Percentiles rank a stretch among this genome's conserved stretches.
These are phyloP conservation scores for Fusarium buxicola DNA, from an alignment of 2,329 filamentous ascomycete genomes.

Conservation along the genomic window DNA sequence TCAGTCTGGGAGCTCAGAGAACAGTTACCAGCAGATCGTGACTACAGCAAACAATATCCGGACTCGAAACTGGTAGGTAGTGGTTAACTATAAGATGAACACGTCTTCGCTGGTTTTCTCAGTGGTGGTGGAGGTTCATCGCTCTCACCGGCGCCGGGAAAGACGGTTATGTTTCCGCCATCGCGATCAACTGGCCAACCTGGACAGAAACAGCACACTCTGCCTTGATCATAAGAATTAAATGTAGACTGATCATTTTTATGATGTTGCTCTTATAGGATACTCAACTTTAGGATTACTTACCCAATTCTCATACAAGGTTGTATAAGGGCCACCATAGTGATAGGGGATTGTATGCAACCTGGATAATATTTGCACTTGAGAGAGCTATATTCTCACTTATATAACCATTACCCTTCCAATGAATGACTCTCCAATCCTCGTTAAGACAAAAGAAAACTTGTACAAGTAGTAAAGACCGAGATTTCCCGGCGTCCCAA, in stretches of 20 bases:
- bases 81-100: slow-evolving; percentile 56
- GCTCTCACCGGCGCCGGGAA: slow-evolving; percentile 43
- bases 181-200: slow-evolving; percentile 45
- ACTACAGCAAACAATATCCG: slow-evolving; percentile 56
- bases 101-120: slow-evolving; percentile 53
- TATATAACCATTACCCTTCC: not conserved
- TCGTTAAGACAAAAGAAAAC: not conserved
- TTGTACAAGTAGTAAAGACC: not conserved
- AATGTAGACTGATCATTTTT: no score
- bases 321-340: slow-evolving; percentile 10
- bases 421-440: not conserved
- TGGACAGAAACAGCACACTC: slow-evolving; percentile 46
- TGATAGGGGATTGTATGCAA: not conserved
- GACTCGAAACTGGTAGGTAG: slow-evolving; percentile 55
- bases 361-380: not conserved
- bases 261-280: no score
- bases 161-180: slow-evolving; percentile 48
- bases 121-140: slow-evolving; percentile 53
- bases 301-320: no score
- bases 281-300: no score
- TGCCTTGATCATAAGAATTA: no score
- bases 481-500: not conserved
- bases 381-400: not conserved
- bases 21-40: slow-evolving; percentile 53
- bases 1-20: slow-evolving; percentile 52